These are phyloP conservation scores for Plenodomus biglobosus DNA, from an alignment of 2,329 filamentous ascomycete genomes.

Conservation along the genomic window DNA sequence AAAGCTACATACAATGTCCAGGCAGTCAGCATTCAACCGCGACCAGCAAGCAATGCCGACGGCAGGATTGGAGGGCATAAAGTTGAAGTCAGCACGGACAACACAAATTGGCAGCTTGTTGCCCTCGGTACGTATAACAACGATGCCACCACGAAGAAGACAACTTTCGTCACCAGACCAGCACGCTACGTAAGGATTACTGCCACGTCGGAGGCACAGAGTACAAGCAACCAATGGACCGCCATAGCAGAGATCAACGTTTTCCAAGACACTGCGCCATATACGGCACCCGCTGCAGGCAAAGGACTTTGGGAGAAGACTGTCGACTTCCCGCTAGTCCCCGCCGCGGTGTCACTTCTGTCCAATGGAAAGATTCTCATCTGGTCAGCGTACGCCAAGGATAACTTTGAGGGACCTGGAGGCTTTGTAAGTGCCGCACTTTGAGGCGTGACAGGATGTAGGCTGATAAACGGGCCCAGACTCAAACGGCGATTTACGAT, in stretches of 20 bases:
- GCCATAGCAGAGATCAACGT: slow-evolving; percentile 31
- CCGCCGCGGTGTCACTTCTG: slow-evolving; percentile 27
- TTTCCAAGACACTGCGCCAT: slow-evolving; percentile 20
- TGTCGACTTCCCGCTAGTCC: slow-evolving; percentile 32
- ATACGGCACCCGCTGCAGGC: slow-evolving; percentile 15
- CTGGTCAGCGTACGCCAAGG: slow-evolving; percentile 24
- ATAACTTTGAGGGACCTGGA: slow-evolving; percentile 20
- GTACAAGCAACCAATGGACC: slow-evolving; percentile 18
- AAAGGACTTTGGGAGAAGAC: slow-evolving; percentile 31
- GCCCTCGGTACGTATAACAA: slow-evolving; percentile 33
- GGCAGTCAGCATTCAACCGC: slow-evolving; percentile 36
- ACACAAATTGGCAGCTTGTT: slow-evolving; percentile 25
- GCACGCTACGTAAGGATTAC: slow-evolving; percentile 30
- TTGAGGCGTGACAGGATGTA: neutral
- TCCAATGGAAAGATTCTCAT: slow-evolving; percentile 28
- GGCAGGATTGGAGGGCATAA: slow-evolving; percentile 43
- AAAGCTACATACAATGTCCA: slow-evolving; percentile 31
- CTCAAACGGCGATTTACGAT: slow-evolving; percentile 39
- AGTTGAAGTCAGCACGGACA: slow-evolving; percentile 37
- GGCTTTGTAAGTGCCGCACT: slow-evolving; percentile 9
- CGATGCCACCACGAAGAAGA: slow-evolving; percentile 25
- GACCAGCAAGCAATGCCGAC: slow-evolving; percentile 37
- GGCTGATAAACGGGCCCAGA: slow-evolving; percentile 8
- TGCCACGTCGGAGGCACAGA: slow-evolving; percentile 27
- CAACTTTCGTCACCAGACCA: slow-evolving; percentile 21